Evolutionary conservation across 2,329 filamentous ascomycete species (phyloP), one percentile per base, ranked within the genome.

Genomic region (Nothophoma quercina): DNA sequence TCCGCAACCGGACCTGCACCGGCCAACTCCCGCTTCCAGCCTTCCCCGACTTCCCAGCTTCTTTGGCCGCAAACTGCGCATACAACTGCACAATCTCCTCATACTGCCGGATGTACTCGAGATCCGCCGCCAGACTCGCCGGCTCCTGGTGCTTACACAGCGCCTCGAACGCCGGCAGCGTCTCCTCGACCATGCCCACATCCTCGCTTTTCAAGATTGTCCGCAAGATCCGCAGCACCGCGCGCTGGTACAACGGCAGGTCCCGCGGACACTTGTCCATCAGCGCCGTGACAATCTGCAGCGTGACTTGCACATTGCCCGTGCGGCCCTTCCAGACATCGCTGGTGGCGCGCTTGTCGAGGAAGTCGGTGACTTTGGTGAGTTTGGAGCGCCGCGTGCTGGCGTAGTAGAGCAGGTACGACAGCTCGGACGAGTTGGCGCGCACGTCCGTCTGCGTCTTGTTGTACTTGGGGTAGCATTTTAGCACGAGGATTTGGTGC

Each of bases 351-450:
- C 93, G 91, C 81, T 93, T 96, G 79, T 98, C 93, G 60, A 99
- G 83, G 72, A 97, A 99, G 65, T 87, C 87, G 74, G 91, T 92
- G 63, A 99, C 93, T 78, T 99, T 99, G 70, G 95, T 91, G 65
- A 98, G 87, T 82, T 98, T 99, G 77, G 90, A 93, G 61, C 91
- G 88, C 55, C 93, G 90, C 65, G 93, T 96, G 71, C 90, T 96
- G 56, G 91, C 92, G 80, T 99, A 98, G 83, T 96, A 98, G 47
- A 98, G 86, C 60, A 99, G 85, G 74, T 98, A 98, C 77, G 91
- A 96, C 59, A 99, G 85, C 81, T 99, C 95, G 78, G 91, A 96
- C 62, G 91, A 91, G 77, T 98, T 98, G 35, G 95, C 93, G 78
- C 93, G 96, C 70, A 96, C 91, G 69, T 96, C 91, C 72, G 93